Evolutionary conservation across 768 basidiomycete genomes (phyloP).

Genomic region (Calvatia gigantea): DNA sequence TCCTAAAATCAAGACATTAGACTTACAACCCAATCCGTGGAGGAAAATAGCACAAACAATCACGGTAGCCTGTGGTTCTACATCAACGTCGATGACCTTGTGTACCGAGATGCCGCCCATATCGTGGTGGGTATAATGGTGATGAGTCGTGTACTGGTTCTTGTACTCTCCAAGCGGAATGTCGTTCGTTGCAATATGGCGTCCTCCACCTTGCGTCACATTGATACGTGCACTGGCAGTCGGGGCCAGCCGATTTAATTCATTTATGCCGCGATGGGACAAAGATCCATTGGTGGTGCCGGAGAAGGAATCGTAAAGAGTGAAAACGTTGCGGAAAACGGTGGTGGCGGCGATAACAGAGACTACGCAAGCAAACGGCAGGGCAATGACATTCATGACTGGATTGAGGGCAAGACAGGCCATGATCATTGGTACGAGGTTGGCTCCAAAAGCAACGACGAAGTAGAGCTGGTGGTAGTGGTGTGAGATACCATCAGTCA

Average conservation of each 20-base stretch:
- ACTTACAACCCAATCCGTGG: neutral
- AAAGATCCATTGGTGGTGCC: constrained; percentile 13
- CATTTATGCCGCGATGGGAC: neutral
- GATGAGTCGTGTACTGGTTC: constrained; percentile 7
- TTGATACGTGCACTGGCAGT: constrained; percentile 6
- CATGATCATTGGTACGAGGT: constrained; percentile 30
- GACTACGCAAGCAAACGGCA: constrained; percentile 32
- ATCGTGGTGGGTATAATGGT: neutral
- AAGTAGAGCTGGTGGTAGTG: constrained; percentile 19
- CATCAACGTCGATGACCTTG: constrained; percentile 20
- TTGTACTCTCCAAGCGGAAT: constrained; percentile 21
- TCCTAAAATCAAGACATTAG: neutral
- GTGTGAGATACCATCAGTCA: neutral
- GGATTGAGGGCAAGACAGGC: constrained; percentile 29
- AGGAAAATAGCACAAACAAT: neutral
- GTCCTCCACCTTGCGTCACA: neutral
- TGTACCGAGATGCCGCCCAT: constrained; percentile 17
- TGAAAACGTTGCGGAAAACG: constrained; percentile 34
- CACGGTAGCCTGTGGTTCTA: constrained; percentile 13
- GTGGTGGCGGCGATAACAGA: constrained; percentile 33
- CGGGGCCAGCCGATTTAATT: constrained; percentile 5
- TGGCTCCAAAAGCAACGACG: constrained; percentile 29
- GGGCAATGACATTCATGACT: constrained; percentile 30
- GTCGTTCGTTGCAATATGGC: constrained; percentile 12
- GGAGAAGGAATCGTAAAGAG: constrained; percentile 27